Percentiles rank a stretch among this genome's conserved stretches.
Conservation (phyloP, 2,329 filamentous ascomycete genomes). For the Arthroderma sp. region DNA sequence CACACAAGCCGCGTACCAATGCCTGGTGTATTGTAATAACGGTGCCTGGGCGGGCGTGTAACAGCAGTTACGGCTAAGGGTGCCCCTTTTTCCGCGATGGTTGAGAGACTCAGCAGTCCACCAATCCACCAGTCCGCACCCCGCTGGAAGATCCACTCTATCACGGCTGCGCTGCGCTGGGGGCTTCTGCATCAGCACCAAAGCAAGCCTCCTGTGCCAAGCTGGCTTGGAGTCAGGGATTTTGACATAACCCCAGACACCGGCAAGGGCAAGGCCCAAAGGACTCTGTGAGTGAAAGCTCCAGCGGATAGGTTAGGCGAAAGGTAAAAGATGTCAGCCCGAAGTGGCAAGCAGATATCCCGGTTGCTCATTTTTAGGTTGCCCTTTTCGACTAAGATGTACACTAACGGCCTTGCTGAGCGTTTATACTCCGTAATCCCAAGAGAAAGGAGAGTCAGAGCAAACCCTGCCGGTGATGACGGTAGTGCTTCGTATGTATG, state of each 20-base stretch:
- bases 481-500: slow-evolving; percentile 1
- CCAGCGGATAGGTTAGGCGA: slow-evolving; percentile 1
- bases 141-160: not conserved
- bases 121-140: slow-evolving; percentile 4
- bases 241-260: slow-evolving; percentile 3
- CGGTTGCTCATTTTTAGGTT: slow-evolving; percentile 4
- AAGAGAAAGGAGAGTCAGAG: slow-evolving; percentile 2
- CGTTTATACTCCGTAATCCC: not conserved
- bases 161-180: not conserved
- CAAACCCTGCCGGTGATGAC: not conserved
- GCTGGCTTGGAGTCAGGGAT: not conserved
- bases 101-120: not conserved
- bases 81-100: slow-evolving; percentile 5
- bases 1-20: slow-evolving; percentile 5
- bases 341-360: slow-evolving; percentile 4
- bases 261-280: not conserved
- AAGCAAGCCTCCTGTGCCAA: slow-evolving; percentile 2
- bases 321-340: not conserved
- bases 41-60: slow-evolving; percentile 4
- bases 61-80: not conserved
- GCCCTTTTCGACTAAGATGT: not conserved
- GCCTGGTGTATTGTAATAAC: slow-evolving; percentile 5
- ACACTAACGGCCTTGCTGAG: slow-evolving; percentile 1
- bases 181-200: slow-evolving; percentile 1
- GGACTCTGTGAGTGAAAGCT: not conserved